Evolutionary conservation across 768 basidiomycete genomes (phyloP).

Genomic region (Tricholoma hemisulphureum): DNA sequence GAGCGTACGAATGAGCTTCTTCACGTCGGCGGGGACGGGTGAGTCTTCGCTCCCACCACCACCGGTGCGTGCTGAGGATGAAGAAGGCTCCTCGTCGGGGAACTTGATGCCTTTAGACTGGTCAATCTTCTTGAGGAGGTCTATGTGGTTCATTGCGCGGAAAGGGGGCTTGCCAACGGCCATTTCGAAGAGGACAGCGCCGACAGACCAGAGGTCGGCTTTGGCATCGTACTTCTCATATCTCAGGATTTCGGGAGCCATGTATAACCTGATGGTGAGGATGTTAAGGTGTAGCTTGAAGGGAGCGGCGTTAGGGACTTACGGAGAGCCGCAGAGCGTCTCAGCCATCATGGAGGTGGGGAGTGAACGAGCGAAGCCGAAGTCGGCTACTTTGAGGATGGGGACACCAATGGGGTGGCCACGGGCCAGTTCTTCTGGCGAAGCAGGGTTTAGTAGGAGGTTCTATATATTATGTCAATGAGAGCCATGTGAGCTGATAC

Average conservation of each 20-base stretch:
- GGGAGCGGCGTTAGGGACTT: slow-evolving; percentile 32
- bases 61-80: slow-evolving; percentile 39
- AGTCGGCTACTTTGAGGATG: slow-evolving; percentile 95
- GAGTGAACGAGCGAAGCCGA: slow-evolving; percentile 92
- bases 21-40: slow-evolving; percentile 77
- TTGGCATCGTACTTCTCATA: slow-evolving; percentile 98
- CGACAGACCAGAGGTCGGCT: slow-evolving; percentile 97
- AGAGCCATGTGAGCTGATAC: background rate
- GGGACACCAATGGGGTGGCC: slow-evolving; percentile 93
- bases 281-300: background rate
- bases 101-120: slow-evolving; percentile 89
- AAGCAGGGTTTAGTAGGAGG: slow-evolving; percentile 81
- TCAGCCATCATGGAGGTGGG: slow-evolving; percentile 95
- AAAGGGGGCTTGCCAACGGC: slow-evolving; percentile 91
- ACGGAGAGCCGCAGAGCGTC: slow-evolving; percentile 97
- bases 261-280: slow-evolving; percentile 68
- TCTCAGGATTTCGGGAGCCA: slow-evolving; percentile 97
- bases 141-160: slow-evolving; percentile 94
- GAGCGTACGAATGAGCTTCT: slow-evolving; percentile 80
- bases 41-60: slow-evolving; percentile 51
- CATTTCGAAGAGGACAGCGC: slow-evolving; percentile 96
- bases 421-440: slow-evolving; percentile 72
- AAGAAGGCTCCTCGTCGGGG: slow-evolving; percentile 79
- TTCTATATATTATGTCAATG: slow-evolving; percentile 51
- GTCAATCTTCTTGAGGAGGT: slow-evolving; percentile 91